Evolutionary conservation across 2,329 filamentous ascomycete species (phyloP).

Genomic region (Geosmithia putterillii): DNA sequence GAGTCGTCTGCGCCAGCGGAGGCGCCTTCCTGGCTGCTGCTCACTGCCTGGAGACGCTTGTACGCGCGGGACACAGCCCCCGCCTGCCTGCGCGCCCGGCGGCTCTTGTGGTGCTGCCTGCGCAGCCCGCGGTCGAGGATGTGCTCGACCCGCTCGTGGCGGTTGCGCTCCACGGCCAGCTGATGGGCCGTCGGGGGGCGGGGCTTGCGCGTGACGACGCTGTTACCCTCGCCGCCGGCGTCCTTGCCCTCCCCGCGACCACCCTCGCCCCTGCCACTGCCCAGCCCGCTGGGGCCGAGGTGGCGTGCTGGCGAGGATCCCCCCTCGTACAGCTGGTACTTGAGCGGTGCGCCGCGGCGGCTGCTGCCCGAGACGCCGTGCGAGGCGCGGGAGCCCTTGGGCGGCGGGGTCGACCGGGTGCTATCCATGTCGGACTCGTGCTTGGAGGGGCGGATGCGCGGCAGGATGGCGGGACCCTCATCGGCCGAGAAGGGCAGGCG

Average conservation of each 20-base stretch:
- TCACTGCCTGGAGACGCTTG: constrained; percentile 48
- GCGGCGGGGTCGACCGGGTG: constrained; percentile 29
- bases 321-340: constrained; percentile 47
- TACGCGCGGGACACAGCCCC: constrained; percentile 56
- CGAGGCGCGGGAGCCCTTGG: constrained; percentile 14
- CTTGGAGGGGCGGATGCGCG: constrained; percentile 50
- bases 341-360: constrained; percentile 35
- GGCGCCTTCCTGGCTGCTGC: constrained; percentile 14
- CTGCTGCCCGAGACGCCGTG: constrained; percentile 12
- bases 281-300: too few species aligned
- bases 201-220: constrained; percentile 47
- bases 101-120: constrained; percentile 49
- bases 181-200: constrained; percentile 73
- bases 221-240: constrained; percentile 25
- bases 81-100: constrained; percentile 48
- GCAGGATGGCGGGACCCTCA: constrained; percentile 46
- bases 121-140: constrained; percentile 66
- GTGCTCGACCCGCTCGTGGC: constrained; percentile 69
- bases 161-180: constrained; percentile 66
- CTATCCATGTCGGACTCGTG: constrained; percentile 38
- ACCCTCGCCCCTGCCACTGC: too few species aligned
- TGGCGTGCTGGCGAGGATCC: constrained; percentile 47
- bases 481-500: constrained; percentile 24
- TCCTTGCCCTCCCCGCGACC: too few species aligned
- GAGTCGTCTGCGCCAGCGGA: constrained; percentile 49